Conservation (phyloP, 108 stramenopile species). For the Chaetoceros tenuissimus region DNA sequence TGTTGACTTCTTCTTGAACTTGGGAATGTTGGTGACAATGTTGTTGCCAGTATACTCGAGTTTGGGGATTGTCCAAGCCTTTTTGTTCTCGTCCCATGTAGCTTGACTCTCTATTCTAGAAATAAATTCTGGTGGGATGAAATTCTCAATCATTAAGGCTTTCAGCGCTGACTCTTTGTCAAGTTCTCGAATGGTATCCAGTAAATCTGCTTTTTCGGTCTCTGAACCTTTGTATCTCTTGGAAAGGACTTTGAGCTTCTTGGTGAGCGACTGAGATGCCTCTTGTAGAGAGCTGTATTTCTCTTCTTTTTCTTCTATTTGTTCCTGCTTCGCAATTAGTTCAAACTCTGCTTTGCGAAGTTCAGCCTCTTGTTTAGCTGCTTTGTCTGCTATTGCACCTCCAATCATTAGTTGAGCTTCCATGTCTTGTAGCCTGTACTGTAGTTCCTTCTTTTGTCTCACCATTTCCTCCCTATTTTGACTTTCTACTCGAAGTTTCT, state of each 20-base stretch:
- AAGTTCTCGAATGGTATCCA: background rate
- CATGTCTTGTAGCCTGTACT: slow-evolving; percentile 69
- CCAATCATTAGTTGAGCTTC: slow-evolving; percentile 78
- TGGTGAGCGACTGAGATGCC: slow-evolving; percentile 66
- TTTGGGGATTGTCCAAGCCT: slow-evolving; percentile 52
- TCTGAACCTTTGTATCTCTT: slow-evolving; percentile 71
- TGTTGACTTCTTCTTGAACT: too few relatives aligned
- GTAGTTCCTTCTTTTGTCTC: slow-evolving; percentile 44
- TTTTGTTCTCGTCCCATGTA: slow-evolving; percentile 66
- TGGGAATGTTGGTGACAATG: too few relatives aligned
- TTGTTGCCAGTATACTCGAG: slow-evolving; percentile 45
- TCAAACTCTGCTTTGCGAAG: slow-evolving; percentile 79
- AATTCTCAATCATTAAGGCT: slow-evolving; percentile 43
- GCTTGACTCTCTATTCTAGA: slow-evolving; percentile 58
- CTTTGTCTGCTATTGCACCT: slow-evolving; percentile 79
- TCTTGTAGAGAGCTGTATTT: slow-evolving; percentile 16
- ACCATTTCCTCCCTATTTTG: slow-evolving; percentile 53
- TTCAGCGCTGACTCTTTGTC: too few relatives aligned
- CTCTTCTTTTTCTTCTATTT: slow-evolving; percentile 38
- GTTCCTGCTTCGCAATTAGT: slow-evolving; percentile 54
- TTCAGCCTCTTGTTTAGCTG: slow-evolving; percentile 78
- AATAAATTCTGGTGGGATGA: too few relatives aligned
- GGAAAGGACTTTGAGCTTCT: slow-evolving; percentile 80
- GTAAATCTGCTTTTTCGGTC: slow-evolving; percentile 34
- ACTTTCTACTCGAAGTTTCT: slow-evolving; percentile 60